These are phyloP conservation scores for Volutella citrinella DNA, from an alignment of 2,329 filamentous ascomycete genomes.

Conservation along the genomic window DNA sequence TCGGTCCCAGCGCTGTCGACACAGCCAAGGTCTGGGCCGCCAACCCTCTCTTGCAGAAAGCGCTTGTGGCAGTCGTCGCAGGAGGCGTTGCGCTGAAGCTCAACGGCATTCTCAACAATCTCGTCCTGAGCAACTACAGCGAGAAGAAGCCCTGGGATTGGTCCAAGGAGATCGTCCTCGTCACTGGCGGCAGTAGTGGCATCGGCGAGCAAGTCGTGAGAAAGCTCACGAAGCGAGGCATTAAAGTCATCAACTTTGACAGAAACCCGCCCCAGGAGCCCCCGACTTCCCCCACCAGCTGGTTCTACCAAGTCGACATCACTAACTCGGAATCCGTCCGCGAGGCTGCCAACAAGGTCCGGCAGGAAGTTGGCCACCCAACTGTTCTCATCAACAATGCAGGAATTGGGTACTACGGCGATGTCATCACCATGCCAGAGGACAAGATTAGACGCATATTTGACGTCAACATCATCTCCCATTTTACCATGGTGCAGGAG, in stretches of 20 bases:
- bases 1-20: too few species aligned
- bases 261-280: neutral
- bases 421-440: neutral
- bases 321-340: neutral
- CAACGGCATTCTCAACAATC: too few species aligned
- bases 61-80: too few species aligned
- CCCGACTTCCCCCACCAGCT: neutral
- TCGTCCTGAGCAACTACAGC: conserved; percentile 1
- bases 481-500: too few species aligned
- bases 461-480: too few species aligned
- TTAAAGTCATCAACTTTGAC: conserved; percentile 3
- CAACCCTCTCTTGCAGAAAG: too few species aligned
- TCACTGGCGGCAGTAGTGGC: conserved; percentile 4
- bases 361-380: conserved; percentile 2
- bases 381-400: conserved; percentile 8
- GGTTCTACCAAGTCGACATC: conserved; percentile 3
- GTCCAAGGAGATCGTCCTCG: conserved; percentile 1
- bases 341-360: neutral
- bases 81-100: too few species aligned
- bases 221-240: neutral
- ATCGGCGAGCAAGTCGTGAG: conserved; percentile 1
- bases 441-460: too few species aligned
- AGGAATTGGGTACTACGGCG: neutral
- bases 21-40: too few species aligned
- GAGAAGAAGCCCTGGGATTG: conserved; percentile 1